Conservation (phyloP, 1,284 basidiomycete genomes). For the Amylostereum areolatum region DNA sequence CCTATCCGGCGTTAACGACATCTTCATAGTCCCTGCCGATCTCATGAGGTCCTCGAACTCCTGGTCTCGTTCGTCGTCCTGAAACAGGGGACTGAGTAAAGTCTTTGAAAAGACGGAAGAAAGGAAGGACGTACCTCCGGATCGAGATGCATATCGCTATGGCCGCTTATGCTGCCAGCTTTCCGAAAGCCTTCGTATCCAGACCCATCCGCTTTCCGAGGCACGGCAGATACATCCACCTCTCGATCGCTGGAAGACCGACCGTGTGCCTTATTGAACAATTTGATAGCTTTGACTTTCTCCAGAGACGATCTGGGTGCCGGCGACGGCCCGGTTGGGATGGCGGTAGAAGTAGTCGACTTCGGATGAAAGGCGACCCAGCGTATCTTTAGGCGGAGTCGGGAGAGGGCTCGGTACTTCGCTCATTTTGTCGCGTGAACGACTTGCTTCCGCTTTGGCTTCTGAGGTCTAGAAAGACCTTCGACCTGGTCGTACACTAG, state of each 20-base stretch:
- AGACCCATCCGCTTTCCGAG: background rate
- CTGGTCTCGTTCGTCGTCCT: constrained; percentile 53
- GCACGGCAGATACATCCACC: constrained; percentile 9
- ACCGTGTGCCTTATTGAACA: constrained; percentile 34
- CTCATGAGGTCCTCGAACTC: constrained; percentile 91
- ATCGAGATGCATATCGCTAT: constrained; percentile 7
- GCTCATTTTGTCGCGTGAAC: constrained; percentile 40
- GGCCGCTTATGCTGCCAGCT: constrained; percentile 3
- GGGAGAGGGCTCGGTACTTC: constrained; percentile 11
- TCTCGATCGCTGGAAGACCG: constrained; percentile 25
- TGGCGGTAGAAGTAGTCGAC: background rate
- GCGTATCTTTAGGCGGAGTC: constrained; percentile 9
- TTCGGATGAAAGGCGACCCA: constrained; percentile 2
- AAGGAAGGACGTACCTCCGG: constrained; percentile 9
- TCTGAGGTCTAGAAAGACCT: constrained; percentile 49
- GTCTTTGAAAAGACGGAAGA: background rate
- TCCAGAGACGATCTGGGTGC: constrained; percentile 40
- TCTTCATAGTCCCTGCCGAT: constrained; percentile 86
- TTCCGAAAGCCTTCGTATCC: constrained; percentile 37
- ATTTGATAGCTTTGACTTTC: constrained; percentile 51
- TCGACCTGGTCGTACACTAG: constrained; percentile 77
- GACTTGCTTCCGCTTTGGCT: constrained; percentile 67
- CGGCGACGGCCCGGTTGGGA: background rate
- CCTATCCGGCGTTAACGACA: constrained; percentile 90
- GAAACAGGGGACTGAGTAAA: constrained; percentile 6